Conservation (phyloP, 1,284 basidiomycete genomes). For the Fomitopsis palustris region DNA sequence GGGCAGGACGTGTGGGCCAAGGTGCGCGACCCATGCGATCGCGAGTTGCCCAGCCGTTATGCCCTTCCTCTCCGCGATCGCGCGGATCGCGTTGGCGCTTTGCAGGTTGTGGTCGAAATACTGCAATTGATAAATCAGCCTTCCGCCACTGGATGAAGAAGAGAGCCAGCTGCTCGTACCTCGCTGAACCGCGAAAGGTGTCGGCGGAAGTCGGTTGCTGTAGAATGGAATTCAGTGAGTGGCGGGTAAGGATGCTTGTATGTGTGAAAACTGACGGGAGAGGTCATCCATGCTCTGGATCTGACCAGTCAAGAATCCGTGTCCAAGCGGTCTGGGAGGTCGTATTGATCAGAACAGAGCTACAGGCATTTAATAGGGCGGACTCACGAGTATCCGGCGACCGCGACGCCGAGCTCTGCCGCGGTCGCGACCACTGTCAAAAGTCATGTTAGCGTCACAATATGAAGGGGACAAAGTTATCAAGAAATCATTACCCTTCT, state of each 20-base stretch:
- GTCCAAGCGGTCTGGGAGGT: conserved; percentile 40
- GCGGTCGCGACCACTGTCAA: background rate
- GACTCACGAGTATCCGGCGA: conserved; percentile 47
- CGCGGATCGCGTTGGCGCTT: conserved; percentile 43
- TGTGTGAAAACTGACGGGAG: conserved; percentile 9
- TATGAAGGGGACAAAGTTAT: too few species aligned
- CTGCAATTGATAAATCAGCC: conserved; percentile 5
- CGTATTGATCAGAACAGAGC: background rate
- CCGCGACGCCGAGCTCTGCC: conserved; percentile 29
- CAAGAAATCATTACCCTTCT: conserved; percentile 26
- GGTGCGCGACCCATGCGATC: conserved; percentile 55
- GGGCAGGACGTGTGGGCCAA: conserved; percentile 46
- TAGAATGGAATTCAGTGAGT: background rate
- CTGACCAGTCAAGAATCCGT: conserved; percentile 50
- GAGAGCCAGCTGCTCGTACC: conserved; percentile 5
- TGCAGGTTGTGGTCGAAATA: conserved; percentile 52
- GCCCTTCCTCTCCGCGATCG: conserved; percentile 44
- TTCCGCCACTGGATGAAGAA: background rate
- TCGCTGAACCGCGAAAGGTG: conserved; percentile 30
- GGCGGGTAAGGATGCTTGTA: background rate
- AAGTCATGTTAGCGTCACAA: background rate
- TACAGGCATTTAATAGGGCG: background rate
- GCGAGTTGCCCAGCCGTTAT: conserved; percentile 55
- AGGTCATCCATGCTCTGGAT: conserved; percentile 46
- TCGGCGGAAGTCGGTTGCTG: conserved; percentile 30